Evolutionary conservation across 352 stramenopile genomes (phyloP).

Genomic region (Aphanomyces invadans): DNA sequence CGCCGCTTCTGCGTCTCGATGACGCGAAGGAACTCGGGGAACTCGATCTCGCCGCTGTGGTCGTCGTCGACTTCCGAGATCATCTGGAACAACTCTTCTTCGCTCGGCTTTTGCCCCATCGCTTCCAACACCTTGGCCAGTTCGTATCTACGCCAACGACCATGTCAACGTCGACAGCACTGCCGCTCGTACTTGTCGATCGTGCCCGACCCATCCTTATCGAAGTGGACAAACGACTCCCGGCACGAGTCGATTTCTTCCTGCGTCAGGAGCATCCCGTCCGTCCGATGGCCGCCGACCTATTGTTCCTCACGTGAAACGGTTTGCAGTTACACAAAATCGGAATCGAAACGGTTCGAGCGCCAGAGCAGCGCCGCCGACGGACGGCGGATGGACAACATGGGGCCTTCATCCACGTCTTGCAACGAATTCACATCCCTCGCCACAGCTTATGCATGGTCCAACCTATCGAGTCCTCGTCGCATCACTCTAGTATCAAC

Average conservation of each 20-base stretch:
- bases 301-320: background rate
- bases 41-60: conserved; percentile 95
- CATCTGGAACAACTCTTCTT: conserved; percentile 97
- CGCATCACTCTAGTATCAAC: too few relatives aligned
- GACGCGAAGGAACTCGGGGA: conserved; percentile 95
- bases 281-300: too few relatives aligned
- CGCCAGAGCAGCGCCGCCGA: too few relatives aligned
- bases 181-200: conserved; percentile 97
- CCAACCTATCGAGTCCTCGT: too few relatives aligned
- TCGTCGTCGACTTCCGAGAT: conserved; percentile 91
- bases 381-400: too few relatives aligned
- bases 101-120: conserved; percentile 95
- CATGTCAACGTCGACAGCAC: too few relatives aligned
- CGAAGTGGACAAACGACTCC: conserved; percentile 95
- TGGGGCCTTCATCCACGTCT: too few relatives aligned
- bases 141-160: conserved; percentile 47
- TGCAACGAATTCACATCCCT: too few relatives aligned
- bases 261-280: conserved; percentile 88
- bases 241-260: conserved; percentile 94
- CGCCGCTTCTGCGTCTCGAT: conserved; percentile 96
- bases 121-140: conserved; percentile 92
- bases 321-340: background rate
- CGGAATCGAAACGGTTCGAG: too few relatives aligned
- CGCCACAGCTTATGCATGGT: too few relatives aligned
- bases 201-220: conserved; percentile 91